Evolutionary conservation across 2,329 filamentous ascomycete genomes (phyloP), one percentile per base, ranked within the genome.

Genomic region (Cytospora chrysosperma): DNA sequence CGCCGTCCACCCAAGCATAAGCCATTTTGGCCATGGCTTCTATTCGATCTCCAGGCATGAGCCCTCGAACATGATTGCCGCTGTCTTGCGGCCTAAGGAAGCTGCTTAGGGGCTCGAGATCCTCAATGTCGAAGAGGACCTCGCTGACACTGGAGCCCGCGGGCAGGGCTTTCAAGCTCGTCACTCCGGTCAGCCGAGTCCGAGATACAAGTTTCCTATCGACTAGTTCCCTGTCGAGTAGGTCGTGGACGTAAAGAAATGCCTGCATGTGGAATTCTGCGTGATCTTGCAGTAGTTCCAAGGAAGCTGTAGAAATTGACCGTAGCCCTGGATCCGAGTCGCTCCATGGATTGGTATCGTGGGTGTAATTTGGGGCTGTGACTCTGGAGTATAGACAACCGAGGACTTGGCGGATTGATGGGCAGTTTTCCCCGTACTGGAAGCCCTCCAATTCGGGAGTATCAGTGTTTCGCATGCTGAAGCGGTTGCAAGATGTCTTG

Each of bases 271-370:
- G 37, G 7, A 40, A 24, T 3, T 3, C 32, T 2, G 51, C 15
- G 21, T 55, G 37, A 21, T 49, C 58, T 34, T 34, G 37, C 21
- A 55, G 7, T 21, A 53, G n/a, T 30, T 55, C 51, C 21, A 61
- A 43, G 37, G 58, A 15, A 32, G 51, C 50, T 34, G 51, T 61
- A 10, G 58, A 61, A n/a, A 61, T 21, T 1, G 4, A 9, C 19
- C 49, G 37, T 7, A 61, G n/a, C 17, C 43, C 37, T 24, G 37
- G 27, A 6, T 61, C 51, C 10, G 50, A 26, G 21, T 61, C 40
- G 21, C 50, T 55, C 51, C 51, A 55, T 1, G 58, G 51, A 30
- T 49, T 55, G 5, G 26, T 24, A 21, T 61, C 58, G 10, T 61
- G 58, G 13, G 26, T 51, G 5, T 53, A 61, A n/a, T 13, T n/a